Evolutionary conservation across 2,329 filamentous ascomycete species (phyloP), one percentile per base, ranked within the genome.

Genomic region (Lachnellula subtilissima): DNA sequence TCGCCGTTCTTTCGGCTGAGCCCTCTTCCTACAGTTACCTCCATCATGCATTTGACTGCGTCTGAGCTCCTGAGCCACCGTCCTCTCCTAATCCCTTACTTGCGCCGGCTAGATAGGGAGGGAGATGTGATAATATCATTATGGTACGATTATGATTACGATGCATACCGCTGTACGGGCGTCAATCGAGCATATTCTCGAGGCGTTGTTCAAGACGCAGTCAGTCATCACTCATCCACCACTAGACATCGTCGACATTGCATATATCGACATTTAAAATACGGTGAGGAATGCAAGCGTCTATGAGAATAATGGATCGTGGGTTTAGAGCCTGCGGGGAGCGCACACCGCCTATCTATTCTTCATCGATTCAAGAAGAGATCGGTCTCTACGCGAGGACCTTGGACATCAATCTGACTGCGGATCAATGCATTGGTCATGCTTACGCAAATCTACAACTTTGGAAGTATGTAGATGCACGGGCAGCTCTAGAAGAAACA

Each of bases 1-100:
- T 64, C 57, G 50, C 51, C 37, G 49, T 52, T 40, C 28, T 17
- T 42, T 52, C 46, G 36, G 40, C 35, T 52, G 49, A 7, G 36
- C 5, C 28, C 42, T 19, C 37, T 40, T 45, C n/a, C 36, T 25
- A 28, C 40, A 22, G 39, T 12, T 11, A 5, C 40, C n/a, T 19
- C 11, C 37, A 11, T 32, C 37, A 14, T 12, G 37, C 37, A 17
- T 17, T 39, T 39, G 12, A 15, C 22, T 52, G 23, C 25, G 19
- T 50, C 14, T 43, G 40, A 43, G 40, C 28, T 4, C 32, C 15
- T 50, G 14, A 42, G 39, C 23, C 50, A 19, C 22, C 50, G 45
- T 28, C 28, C 15, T 8, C 19, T 5, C 25, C 22, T 15, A 19
- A 12, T 5, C 35, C 9, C 12, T 32, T 19, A 14, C 42, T 45